Base-by-base conservation (phyloP, 257 asterid species). In the Solanum corneliomulleri region DNA sequence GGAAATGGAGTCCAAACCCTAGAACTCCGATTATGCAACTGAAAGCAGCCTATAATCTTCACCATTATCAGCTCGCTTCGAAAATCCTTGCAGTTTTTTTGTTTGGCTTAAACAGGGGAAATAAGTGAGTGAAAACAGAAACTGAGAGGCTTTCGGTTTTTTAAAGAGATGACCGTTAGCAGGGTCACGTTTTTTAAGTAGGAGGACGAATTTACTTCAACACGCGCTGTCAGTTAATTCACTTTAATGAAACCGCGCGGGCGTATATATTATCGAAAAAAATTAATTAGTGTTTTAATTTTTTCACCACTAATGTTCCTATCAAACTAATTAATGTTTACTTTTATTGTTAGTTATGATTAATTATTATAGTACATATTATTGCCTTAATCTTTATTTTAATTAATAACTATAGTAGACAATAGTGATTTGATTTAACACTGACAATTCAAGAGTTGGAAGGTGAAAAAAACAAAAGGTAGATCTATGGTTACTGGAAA, bases 1-100 rank as follows among this genome's bases (percentile, higher is more conserved):
- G 91, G 88, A 37, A 92, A 90, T 69, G 91, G 90, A 83, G 85
- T 66, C 11, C 89, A 76, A 66, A 60, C 84, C 64, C 78, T 90
- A 21, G 82, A 86, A 87, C 85, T 70, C 9, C 86, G 85, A 47
- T 81, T 69, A 39, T 86, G 89, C 45, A 16, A 5, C 72, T 69
- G 75, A 83, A 86, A 74, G 84, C 88, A 86, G 2, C 89, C 89
- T 39, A 88, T 82, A 83, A 77, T 70, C 87, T 91, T 90, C 93
- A 88, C 88, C 93, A 88, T 91, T 83, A 27, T 80, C 16, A 29
- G 44, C 69, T 80, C 18, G 1, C 1, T 31, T 47, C 2, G 1
- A 27, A 80, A 47, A 45, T 2, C 16, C 42, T 6, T 44, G 2
- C 5, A 78, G 27, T 27, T 15, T 47, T 2, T 3, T 45, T 7